These are phyloP conservation scores for Pyrenophora seminiperda DNA, from an alignment of 2,329 filamentous ascomycete genomes.

Conservation along the genomic window DNA sequence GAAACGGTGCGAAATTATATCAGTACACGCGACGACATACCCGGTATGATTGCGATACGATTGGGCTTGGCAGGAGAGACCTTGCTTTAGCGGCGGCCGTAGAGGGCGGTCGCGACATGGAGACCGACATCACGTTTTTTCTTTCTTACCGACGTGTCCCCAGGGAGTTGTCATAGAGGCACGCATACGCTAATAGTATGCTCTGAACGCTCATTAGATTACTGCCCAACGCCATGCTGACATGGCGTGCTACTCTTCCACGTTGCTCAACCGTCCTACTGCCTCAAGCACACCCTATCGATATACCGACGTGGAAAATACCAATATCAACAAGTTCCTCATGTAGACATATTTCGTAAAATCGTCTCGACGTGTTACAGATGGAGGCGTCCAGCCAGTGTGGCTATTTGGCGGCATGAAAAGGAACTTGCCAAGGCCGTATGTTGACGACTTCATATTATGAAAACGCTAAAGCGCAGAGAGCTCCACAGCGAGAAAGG, in stretches of 20 bases:
- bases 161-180: background rate
- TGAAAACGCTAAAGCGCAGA: background rate
- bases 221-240: conserved; percentile 1
- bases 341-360: too few species aligned
- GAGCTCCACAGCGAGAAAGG: conserved; percentile 1
- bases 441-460: background rate
- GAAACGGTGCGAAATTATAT: conserved; percentile 20
- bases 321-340: background rate
- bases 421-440: background rate
- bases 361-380: too few species aligned
- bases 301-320: background rate
- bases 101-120: conserved; percentile 1
- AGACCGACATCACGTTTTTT: background rate
- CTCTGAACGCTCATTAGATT: background rate
- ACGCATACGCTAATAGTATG: background rate
- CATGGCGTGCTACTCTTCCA: conserved; percentile 9
- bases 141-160: background rate
- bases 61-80: conserved; percentile 21
- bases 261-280: background rate
- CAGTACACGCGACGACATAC: conserved; percentile 23
- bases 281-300: background rate
- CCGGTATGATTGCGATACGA: conserved; percentile 19
- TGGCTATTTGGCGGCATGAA: background rate
- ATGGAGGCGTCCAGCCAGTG: too few species aligned
- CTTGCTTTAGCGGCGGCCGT: conserved; percentile 21